phyloP scores from a whole-genome alignment of 352 stramenopile genomes.

The Pythium utonaiense region DNA sequence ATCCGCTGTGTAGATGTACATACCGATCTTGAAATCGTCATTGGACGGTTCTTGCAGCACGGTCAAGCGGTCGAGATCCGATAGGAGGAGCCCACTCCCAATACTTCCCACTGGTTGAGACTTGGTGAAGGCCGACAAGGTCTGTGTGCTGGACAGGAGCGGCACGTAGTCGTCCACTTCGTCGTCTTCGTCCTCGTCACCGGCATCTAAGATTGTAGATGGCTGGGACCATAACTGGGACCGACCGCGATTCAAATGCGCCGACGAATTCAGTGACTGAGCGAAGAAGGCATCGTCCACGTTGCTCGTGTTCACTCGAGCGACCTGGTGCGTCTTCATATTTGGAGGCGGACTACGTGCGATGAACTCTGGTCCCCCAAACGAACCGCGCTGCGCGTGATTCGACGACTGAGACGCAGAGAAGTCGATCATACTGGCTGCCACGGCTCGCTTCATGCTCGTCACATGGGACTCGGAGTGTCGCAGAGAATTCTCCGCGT shows the following conservation, averaged over 20 bases:
- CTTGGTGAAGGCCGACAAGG: slow-evolving; percentile 8
- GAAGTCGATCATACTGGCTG: slow-evolving; percentile 18
- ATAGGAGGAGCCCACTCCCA: slow-evolving; percentile 42
- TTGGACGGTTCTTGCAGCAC: slow-evolving; percentile 51
- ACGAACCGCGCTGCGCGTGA: slow-evolving; percentile 14
- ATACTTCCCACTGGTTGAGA: slow-evolving; percentile 26
- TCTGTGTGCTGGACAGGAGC: background rate
- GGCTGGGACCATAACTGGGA: background rate
- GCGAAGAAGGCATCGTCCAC: slow-evolving; percentile 11
- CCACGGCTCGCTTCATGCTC: background rate
- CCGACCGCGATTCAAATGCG: background rate
- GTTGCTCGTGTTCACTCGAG: slow-evolving; percentile 13
- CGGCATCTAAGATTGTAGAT: background rate
- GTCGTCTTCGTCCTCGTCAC: slow-evolving; percentile 12
- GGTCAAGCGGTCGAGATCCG: slow-evolving; percentile 49
- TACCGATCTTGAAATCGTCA: slow-evolving; percentile 49
- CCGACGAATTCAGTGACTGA: slow-evolving; percentile 9
- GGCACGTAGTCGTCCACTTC: slow-evolving; percentile 1
- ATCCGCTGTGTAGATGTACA: slow-evolving; percentile 80
- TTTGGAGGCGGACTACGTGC: slow-evolving; percentile 1
- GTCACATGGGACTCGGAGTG: slow-evolving; percentile 13
- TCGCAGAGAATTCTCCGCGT: background rate
- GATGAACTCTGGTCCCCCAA: slow-evolving; percentile 2
- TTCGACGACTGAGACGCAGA: slow-evolving; percentile 12
- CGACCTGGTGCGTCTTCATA: slow-evolving; percentile 15